Conservation (phyloP, 768 basidiomycete species). For the Pleurotus salmoneostramineus region DNA sequence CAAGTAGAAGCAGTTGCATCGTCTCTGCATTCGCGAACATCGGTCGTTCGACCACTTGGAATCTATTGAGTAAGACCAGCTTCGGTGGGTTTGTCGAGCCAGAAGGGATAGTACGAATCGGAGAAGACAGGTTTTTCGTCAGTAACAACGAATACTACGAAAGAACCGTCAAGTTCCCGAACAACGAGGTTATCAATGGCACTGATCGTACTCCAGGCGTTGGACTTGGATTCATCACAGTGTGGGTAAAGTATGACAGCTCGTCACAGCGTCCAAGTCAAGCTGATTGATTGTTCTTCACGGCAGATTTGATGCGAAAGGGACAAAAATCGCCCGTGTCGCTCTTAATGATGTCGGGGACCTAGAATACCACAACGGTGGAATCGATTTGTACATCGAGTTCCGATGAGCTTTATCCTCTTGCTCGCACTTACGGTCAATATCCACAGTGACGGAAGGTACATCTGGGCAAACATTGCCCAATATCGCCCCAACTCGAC, state of each 20-base stretch:
- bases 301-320: background rate
- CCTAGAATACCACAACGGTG: constrained; percentile 3
- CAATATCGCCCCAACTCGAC: constrained; percentile 5
- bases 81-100: constrained; percentile 5
- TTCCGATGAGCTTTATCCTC: background rate
- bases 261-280: background rate
- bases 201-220: constrained; percentile 4
- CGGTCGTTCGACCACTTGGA: constrained; percentile 2
- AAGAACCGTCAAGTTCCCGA: background rate
- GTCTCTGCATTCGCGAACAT: background rate
- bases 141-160: constrained; percentile 6
- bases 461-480: constrained; percentile 5
- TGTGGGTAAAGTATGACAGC: background rate
- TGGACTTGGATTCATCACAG: background rate
- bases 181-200: background rate
- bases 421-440: background rate
- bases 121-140: constrained; percentile 4
- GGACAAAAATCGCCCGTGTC: background rate
- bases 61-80: constrained; percentile 1
- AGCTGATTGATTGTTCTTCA: background rate
- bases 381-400: background rate
- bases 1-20: constrained; percentile 3
- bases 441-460: background rate
- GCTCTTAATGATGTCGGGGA: constrained; percentile 2
- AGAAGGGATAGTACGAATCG: constrained; percentile 3